phyloP scores from a whole-genome alignment of 2,329 filamentous ascomycete species.

The Aspergillus sp. region DNA sequence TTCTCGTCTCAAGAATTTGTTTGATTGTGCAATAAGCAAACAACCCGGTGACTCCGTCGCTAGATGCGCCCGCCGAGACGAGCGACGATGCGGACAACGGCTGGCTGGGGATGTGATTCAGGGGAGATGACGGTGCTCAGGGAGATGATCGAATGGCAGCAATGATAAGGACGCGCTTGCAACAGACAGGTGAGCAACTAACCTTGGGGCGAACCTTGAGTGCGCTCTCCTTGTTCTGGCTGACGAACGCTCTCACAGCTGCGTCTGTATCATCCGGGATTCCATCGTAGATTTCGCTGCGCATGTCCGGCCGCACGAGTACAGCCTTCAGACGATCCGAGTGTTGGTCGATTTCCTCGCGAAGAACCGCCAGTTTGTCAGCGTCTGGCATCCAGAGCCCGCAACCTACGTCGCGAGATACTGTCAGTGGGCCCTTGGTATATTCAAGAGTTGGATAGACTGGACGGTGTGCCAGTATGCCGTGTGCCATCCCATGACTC shows the following conservation, averaged over 20 bases:
- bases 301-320: slow-evolving; percentile 53
- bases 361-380: slow-evolving; percentile 54
- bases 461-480: too few relatives aligned
- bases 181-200: slow-evolving; percentile 20
- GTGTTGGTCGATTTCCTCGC: slow-evolving; percentile 65
- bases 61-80: not conserved
- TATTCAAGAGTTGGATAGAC: not conserved
- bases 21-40: not conserved
- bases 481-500: too few relatives aligned
- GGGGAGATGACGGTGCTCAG: slow-evolving; percentile 1
- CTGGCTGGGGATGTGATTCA: not conserved
- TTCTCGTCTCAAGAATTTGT: too few relatives aligned
- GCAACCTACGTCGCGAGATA: slow-evolving; percentile 45
- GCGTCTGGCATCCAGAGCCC: slow-evolving; percentile 74
- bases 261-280: slow-evolving; percentile 47
- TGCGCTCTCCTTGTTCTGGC: slow-evolving; percentile 61
- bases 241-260: slow-evolving; percentile 60
- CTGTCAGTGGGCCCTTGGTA: not conserved
- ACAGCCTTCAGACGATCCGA: slow-evolving; percentile 60
- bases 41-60: not conserved
- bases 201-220: slow-evolving; percentile 83
- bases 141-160: not conserved
- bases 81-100: not conserved
- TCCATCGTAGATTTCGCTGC: slow-evolving; percentile 54
- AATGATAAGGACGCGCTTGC: not conserved